A percentile compares a stretch with the other conserved stretches of the same genome.
Evolutionary conservation across 164 flowering plant genomes (phyloP).

Genomic region (Aristolochia californica): DNA sequence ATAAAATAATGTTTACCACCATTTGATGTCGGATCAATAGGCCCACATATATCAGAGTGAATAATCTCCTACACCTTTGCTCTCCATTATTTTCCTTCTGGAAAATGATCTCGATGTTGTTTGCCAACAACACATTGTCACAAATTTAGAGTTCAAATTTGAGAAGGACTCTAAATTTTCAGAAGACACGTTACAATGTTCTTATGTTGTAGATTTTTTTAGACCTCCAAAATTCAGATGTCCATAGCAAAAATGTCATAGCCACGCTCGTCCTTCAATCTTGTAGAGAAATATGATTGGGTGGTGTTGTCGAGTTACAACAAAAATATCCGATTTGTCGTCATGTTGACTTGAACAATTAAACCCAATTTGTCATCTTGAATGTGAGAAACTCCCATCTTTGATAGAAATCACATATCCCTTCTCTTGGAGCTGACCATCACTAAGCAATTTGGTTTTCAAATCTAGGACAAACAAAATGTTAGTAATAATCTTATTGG

Average conservation of each 20-base stretch:
- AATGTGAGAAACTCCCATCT: not conserved
- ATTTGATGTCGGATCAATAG: too few relatives aligned
- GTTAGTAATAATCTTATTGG: not conserved
- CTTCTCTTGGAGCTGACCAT: not conserved
- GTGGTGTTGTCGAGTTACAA: not conserved
- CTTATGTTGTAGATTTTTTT: too few relatives aligned
- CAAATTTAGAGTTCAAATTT: too few relatives aligned
- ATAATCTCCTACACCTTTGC: too few relatives aligned
- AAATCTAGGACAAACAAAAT: not conserved
- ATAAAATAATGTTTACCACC: too few relatives aligned
- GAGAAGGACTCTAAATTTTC: too few relatives aligned
- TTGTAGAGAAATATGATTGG: not conserved
- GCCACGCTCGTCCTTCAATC: not conserved
- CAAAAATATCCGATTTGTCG: not conserved
- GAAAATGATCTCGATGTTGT: too few relatives aligned
- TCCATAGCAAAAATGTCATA: not conserved
- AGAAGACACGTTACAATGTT: too few relatives aligned
- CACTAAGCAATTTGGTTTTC: not conserved
- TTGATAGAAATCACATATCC: not conserved
- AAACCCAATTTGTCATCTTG: not conserved
- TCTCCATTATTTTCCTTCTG: too few relatives aligned
- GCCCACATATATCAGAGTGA: too few relatives aligned
- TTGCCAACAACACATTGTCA: too few relatives aligned
- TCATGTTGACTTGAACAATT: not conserved
- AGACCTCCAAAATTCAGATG: conserved; percentile 1